Base-by-base conservation (phyloP, 2,329 filamentous ascomycete species). In the Fusarium nurragi region DNA sequence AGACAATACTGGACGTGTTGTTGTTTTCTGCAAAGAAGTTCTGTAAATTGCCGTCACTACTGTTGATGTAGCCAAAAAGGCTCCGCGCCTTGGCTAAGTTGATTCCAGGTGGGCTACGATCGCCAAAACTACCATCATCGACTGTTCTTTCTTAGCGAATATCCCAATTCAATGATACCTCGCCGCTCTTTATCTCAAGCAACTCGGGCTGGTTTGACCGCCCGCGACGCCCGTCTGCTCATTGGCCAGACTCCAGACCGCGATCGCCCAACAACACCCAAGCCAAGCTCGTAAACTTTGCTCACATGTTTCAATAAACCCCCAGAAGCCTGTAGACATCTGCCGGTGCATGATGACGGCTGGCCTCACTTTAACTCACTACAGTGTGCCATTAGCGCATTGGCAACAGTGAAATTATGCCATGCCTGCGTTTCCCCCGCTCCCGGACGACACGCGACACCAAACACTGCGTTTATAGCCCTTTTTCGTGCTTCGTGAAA, bases 361-460 rank as follows among this genome's bases (percentile, higher is more conserved):
- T 60, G 22, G 49, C 21, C 41, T 38, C 49, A 30, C 23, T 38
- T 30, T 16, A 34, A 34, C 23, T 43, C 19, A 21, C 34, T 37
- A 38, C 26, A 12, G 26, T n/a, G 30, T 38, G 30, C 57, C 23
- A 46, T 44, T 39, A 25, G 21, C 32, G 23, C 22, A 9, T 40
- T 41, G 32, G 18, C 39, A 44, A 18, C 53, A 45, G 19, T 30
- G 30, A 47, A 58, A 59, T 37, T 21, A 64, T 40, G 32, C 11
- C 28, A 38, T 39, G 18, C 16, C 39, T 5, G 25, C 18, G 36
- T 32, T 38, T 41, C 22, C 23, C 41, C 23, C 36, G 26, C 22
- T 40, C 43, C 34, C 21, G 26, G 25, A 36, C 39, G 23, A 45
- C 12, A 19, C 13, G 25, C 36, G 5, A 46, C 47, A 41, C 21